phyloP scores from a whole-genome alignment of 805 yeast genomes.

The Maudiozyma barnettii region DNA sequence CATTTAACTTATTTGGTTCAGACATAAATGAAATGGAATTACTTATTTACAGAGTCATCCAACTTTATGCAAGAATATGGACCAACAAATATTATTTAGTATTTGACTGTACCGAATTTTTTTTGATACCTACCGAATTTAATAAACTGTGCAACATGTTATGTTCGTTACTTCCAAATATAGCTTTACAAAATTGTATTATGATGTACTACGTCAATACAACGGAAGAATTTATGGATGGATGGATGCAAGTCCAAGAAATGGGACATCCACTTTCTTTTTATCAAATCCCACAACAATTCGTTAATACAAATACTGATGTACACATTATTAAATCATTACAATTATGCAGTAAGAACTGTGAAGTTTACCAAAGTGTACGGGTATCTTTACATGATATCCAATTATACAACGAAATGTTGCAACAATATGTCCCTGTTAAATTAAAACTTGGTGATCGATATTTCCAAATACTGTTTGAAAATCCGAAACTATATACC shows the following conservation, averaged over 20 bases:
- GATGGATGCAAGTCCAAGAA: slow-evolving; percentile 9
- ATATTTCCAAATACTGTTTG: slow-evolving; percentile 45
- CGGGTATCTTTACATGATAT: slow-evolving; percentile 43
- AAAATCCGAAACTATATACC: slow-evolving; percentile 33
- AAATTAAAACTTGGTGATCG: slow-evolving; percentile 56
- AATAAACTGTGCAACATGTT: slow-evolving; percentile 23
- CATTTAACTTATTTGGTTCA: slow-evolving; percentile 31
- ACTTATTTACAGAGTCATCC: slow-evolving; percentile 48
- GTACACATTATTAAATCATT: slow-evolving; percentile 31
- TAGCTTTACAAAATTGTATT: slow-evolving; percentile 41
- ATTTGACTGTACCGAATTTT: slow-evolving; percentile 57
- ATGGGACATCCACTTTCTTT: slow-evolving; percentile 11
- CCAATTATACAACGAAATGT: slow-evolving; percentile 38
- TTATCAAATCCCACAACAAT: slow-evolving; percentile 22
- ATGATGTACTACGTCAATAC: slow-evolving; percentile 40
- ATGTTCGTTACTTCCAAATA: slow-evolving; percentile 40
- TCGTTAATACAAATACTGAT: slow-evolving; percentile 38
- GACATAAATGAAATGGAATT: slow-evolving; percentile 36
- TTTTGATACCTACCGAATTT: slow-evolving; percentile 12
- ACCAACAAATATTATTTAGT: slow-evolving; percentile 50
- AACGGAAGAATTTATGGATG: slow-evolving; percentile 20
- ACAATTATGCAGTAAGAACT: slow-evolving; percentile 34
- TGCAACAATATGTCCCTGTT: slow-evolving; percentile 45
- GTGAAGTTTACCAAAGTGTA: slow-evolving; percentile 34
- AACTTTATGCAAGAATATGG: slow-evolving; percentile 63